phyloP scores from a whole-genome alignment of 495 filamentous ascomycete genomes.

The Neurospora pannonica region DNA sequence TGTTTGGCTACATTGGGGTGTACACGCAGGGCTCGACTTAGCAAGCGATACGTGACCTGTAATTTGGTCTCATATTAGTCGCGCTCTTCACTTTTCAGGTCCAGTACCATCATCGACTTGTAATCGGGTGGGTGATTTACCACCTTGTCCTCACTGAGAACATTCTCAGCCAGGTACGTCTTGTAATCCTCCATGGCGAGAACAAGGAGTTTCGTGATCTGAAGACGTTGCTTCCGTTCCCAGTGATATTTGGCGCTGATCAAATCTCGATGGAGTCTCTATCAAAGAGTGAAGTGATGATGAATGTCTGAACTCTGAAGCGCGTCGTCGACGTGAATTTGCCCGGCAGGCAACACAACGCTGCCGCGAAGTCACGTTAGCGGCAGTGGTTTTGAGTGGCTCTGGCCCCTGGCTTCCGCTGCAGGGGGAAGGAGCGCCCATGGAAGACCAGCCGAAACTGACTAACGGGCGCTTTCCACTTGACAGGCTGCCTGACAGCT shows the following conservation, averaged over 20 bases:
- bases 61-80: neutral
- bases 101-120: neutral
- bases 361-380: conserved; percentile 20
- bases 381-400: conserved; percentile 8
- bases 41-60: conserved; percentile 74
- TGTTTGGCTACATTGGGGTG: conserved; percentile 55
- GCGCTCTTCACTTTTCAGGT: neutral
- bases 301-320: neutral
- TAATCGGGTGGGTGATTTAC: conserved; percentile 37
- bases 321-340: conserved; percentile 3
- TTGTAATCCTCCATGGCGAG: conserved; percentile 54
- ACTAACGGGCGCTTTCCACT: neutral
- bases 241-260: too few relatives aligned
- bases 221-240: too few relatives aligned
- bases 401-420: neutral
- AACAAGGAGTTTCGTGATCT: too few relatives aligned
- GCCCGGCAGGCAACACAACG: neutral
- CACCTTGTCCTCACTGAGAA: conserved; percentile 66
- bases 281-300: neutral
- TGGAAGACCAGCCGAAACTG: neutral
- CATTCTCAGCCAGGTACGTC: conserved; percentile 61
- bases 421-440: neutral
- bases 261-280: too few relatives aligned
- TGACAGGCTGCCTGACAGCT: neutral
- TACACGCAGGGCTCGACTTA: conserved; percentile 70